phyloP scores from a whole-genome alignment of 1,284 basidiomycete genomes.

The Caloboletus firmus region DNA sequence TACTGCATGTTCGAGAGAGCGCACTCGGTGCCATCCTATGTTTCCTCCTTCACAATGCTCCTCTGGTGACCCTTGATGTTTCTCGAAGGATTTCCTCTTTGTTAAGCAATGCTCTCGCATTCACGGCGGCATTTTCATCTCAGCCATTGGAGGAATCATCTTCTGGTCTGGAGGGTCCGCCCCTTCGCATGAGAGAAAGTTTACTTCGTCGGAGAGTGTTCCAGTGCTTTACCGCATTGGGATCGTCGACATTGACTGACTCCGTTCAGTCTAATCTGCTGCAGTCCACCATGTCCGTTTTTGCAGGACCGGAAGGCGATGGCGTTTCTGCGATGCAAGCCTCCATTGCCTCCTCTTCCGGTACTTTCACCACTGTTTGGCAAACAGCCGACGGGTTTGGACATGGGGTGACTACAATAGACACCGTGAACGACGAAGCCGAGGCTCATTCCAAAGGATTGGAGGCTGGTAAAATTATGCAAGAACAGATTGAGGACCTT shows the following conservation, averaged over 20 bases:
- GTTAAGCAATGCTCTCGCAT: conserved; percentile 87
- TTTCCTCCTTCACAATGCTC: conserved; percentile 82
- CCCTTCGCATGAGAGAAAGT: conserved; percentile 79
- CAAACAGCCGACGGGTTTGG: conserved; percentile 86
- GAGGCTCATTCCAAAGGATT: conserved; percentile 32
- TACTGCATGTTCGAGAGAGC: conserved; percentile 89
- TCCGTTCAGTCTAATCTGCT: conserved; percentile 78
- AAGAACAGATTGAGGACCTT: conserved; percentile 71
- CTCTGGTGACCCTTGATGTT: conserved; percentile 88
- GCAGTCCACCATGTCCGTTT: conserved; percentile 81
- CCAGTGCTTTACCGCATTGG: conserved; percentile 86
- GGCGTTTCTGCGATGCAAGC: conserved; percentile 81
- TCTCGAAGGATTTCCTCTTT: conserved; percentile 85
- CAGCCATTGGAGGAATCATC: conserved; percentile 52
- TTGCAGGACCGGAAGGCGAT: conserved; percentile 83
- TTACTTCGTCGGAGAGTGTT: conserved; percentile 83
- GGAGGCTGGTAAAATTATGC: conserved; percentile 32
- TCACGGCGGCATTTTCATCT: conserved; percentile 71
- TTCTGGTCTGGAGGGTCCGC: conserved; percentile 49
- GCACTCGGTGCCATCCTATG: conserved; percentile 87
- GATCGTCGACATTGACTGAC: conserved; percentile 78
- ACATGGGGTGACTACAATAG: conserved; percentile 84
- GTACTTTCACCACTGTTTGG: conserved; percentile 87
- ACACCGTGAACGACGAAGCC: conserved; percentile 47
- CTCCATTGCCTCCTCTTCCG: conserved; percentile 86